Percentiles rank a stretch among this genome's conserved stretches.
Conservation (phyloP, 371 early-diverging fungal genomes). For the Syncephalis plumigaleata region DNA sequence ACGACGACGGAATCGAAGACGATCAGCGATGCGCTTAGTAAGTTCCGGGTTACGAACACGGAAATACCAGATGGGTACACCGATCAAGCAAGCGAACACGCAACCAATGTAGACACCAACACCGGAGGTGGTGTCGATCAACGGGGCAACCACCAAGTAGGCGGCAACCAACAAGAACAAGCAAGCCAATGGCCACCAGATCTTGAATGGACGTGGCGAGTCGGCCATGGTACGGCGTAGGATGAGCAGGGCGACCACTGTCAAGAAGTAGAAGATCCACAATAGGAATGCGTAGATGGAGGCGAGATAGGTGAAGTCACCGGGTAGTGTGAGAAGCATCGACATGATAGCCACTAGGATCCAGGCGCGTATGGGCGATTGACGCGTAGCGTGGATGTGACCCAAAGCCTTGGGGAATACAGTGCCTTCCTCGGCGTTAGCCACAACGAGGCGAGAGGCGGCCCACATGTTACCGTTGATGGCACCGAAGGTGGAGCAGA, state of each 20-base stretch:
- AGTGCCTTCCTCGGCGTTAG: constrained; percentile 14
- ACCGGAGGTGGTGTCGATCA: no score
- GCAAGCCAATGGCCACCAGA: constrained; percentile 12
- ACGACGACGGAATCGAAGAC: no score
- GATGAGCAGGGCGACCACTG: constrained; percentile 10
- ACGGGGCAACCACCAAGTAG: constrained; percentile 10
- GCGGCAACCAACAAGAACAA: constrained; percentile 11
- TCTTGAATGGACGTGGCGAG: constrained; percentile 12
- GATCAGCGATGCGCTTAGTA: no score
- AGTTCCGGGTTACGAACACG: no score
- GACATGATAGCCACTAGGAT: constrained; percentile 9
- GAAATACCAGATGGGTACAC: no score
- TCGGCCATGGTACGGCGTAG: constrained; percentile 7
- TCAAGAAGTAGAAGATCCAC: constrained; percentile 14
- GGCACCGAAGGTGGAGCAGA: constrained; percentile 14
- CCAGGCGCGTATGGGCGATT: constrained; percentile 10
- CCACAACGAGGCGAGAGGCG: constrained; percentile 11
- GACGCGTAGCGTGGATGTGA: constrained; percentile 7
- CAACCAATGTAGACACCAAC: no score
- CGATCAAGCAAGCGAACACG: no score
- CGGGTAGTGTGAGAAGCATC: constrained; percentile 10
- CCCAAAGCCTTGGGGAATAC: constrained; percentile 8
- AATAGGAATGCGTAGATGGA: constrained; percentile 14
- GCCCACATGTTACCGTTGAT: constrained; percentile 18
- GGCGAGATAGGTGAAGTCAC: constrained; percentile 15